Conservation (phyloP, 2,329 filamentous ascomycete species). For the Diaporthe nobilis region DNA sequence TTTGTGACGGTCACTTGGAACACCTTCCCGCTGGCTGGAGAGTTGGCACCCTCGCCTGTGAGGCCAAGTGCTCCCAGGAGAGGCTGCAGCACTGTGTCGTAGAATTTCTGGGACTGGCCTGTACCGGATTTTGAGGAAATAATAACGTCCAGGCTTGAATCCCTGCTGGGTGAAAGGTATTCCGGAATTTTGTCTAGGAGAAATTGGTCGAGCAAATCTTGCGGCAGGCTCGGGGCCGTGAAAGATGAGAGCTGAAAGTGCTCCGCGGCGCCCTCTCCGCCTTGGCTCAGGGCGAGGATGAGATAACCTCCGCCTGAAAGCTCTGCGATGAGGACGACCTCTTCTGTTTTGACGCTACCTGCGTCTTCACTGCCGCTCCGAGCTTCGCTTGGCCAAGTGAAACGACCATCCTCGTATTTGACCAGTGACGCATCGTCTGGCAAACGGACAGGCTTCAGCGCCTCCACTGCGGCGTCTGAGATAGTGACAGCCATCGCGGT, state of each 20-base stretch:
- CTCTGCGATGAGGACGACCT: conserved; percentile 50
- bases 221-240: conserved; percentile 52
- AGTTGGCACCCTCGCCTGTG: neutral
- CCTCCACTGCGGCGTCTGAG: conserved; percentile 31
- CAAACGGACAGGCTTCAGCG: conserved; percentile 31
- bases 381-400: conserved; percentile 22
- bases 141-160: conserved; percentile 70
- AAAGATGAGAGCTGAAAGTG: conserved; percentile 50
- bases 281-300: conserved; percentile 57
- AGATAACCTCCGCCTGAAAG: conserved; percentile 46
- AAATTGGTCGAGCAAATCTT: conserved; percentile 54
- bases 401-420: conserved; percentile 9
- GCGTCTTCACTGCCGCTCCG: neutral
- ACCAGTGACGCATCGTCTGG: conserved; percentile 34
- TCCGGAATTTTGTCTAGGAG: conserved; percentile 55
- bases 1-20: conserved; percentile 74
- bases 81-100: conserved; percentile 67
- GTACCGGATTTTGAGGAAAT: conserved; percentile 78
- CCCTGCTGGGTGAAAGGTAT: conserved; percentile 44
- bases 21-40: neutral
- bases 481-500: conserved; percentile 32
- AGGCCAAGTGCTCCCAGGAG: conserved; percentile 65
- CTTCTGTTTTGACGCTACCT: conserved; percentile 47
- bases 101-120: conserved; percentile 69
- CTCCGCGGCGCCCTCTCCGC: conserved; percentile 45